Evolutionary conservation across 2,329 filamentous ascomycete species (phyloP).

Genomic region (Chaetomium strumarium): DNA sequence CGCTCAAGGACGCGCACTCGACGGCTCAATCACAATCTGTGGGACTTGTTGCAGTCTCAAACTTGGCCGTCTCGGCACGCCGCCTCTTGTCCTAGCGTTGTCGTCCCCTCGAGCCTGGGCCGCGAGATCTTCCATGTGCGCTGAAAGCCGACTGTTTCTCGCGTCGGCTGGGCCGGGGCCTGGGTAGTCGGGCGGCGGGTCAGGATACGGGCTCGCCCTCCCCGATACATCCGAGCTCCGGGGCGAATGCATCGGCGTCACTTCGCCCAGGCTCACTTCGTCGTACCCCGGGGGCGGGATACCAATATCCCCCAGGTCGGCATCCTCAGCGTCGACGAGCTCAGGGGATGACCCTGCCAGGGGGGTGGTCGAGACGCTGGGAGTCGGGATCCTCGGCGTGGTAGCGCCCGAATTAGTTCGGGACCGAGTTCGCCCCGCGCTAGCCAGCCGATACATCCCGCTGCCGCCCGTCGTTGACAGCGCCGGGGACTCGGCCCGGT

Average conservation of each 20-base stretch:
- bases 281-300: slow-evolving; percentile 50
- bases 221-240: slow-evolving; percentile 12
- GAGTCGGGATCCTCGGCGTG: slow-evolving; percentile 31
- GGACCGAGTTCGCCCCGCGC: slow-evolving; percentile 34
- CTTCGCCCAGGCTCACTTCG: slow-evolving; percentile 29
- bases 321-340: slow-evolving; percentile 39
- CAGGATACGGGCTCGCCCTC: slow-evolving; percentile 35
- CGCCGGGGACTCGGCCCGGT: slow-evolving; percentile 21
- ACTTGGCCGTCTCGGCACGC: slow-evolving; percentile 42
- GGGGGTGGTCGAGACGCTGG: slow-evolving; percentile 16
- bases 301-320: slow-evolving; percentile 41
- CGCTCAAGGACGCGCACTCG: slow-evolving; percentile 32
- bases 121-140: slow-evolving; percentile 29
- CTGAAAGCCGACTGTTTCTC: slow-evolving; percentile 27
- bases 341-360: slow-evolving; percentile 44
- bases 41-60: slow-evolving; percentile 46
- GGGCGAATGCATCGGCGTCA: slow-evolving; percentile 28
- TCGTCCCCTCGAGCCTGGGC: slow-evolving; percentile 11
- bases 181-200: slow-evolving; percentile 48
- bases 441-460: slow-evolving; percentile 28
- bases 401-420: slow-evolving; percentile 39
- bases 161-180: slow-evolving; percentile 27
- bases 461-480: slow-evolving; percentile 16
- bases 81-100: slow-evolving; percentile 29
- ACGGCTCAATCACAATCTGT: slow-evolving; percentile 55